Conservation (phyloP, 202 grass and related monocot species). For the Panicum hallii region DNA sequence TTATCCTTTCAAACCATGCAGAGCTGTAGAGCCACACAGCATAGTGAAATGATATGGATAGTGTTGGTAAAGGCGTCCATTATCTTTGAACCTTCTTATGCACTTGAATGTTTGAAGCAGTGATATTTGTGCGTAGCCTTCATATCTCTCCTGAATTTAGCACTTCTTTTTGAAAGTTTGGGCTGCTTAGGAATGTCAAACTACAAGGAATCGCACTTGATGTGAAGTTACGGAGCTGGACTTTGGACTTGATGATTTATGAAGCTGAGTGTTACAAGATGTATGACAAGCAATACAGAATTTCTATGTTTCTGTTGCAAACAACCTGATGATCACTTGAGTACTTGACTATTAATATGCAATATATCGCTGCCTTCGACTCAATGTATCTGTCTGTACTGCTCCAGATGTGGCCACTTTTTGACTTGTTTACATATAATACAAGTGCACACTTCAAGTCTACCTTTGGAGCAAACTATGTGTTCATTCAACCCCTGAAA, state of each 20-base stretch:
- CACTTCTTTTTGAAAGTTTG: conserved; percentile 1
- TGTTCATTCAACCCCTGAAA: not conserved
- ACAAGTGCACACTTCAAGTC: conserved; percentile 11
- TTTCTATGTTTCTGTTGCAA: conserved; percentile 5
- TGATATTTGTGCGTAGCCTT: not conserved
- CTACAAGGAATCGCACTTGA: conserved; percentile 20
- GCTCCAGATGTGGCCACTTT: not conserved
- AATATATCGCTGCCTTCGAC: not conserved
- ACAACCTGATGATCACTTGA: not conserved
- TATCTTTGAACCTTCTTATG: conserved; percentile 45
- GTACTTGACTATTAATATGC: not conserved
- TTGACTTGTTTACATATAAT: conserved; percentile 1
- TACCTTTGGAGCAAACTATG: not conserved
- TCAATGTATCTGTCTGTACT: not conserved
- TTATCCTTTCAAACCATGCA: conserved; percentile 59
- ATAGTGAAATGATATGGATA: conserved; percentile 66
- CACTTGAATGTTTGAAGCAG: conserved; percentile 38
- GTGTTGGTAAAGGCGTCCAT: conserved; percentile 60
- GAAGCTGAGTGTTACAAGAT: conserved; percentile 58
- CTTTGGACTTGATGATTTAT: not conserved
- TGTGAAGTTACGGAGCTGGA: conserved; percentile 1
- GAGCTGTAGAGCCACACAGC: conserved; percentile 61
- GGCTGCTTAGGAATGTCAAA: conserved; percentile 3
- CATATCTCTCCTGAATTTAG: conserved; percentile 17
- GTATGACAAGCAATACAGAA: not conserved